Base-by-base conservation (phyloP, 2,329 filamentous ascomycete species). In the Colletotrichum sp. region DNA sequence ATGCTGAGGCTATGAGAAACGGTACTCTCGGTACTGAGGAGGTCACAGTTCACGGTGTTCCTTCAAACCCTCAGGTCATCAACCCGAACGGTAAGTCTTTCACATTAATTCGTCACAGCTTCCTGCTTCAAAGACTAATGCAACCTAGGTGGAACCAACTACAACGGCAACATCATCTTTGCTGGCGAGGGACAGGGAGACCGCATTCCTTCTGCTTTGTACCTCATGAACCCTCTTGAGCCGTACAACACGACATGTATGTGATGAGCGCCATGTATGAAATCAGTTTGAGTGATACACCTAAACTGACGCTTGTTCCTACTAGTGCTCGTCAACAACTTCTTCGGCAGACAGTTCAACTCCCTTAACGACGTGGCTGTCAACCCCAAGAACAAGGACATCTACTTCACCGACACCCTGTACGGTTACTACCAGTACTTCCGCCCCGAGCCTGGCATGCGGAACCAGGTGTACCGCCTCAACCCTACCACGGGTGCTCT, bases 381-480 rank as follows among this genome's bases (percentile, higher is more conserved):
- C 69, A 86, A 91, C 76, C 85, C 90, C 34, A 79, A 80, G 13
- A 91, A 87, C 70, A 85, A 86, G n/a, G 86, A 90, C 31, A 82
- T 93, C n/a, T 93, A 91, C 83, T 92, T 93, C 77, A 93, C 90
- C 2, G 91, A 93, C 72, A 87, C 89, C 0, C 84, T 87, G 9
- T 93, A 93, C 76, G 91, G 90, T 5, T 89, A 85, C 73, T 83
- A 89, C 55, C 90, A 92, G 77, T 84, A 89, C 29, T 92, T 92
- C 76, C 85, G 90, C 0, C 87, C 87, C 0, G 76, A 79, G 8
- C 90, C 90, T 0, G 86, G 86, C 1, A 78, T 92, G 13, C 88
- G 84, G 6, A 88, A 87, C 71, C 90, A 92, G 77, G 89, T 92
- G 1, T 93, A 92, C 78, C 86, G 89, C 3, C 87, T 88, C 59